phyloP scores from a whole-genome alignment of 495 filamentous ascomycete species.

The Pyronema domesticum region DNA sequence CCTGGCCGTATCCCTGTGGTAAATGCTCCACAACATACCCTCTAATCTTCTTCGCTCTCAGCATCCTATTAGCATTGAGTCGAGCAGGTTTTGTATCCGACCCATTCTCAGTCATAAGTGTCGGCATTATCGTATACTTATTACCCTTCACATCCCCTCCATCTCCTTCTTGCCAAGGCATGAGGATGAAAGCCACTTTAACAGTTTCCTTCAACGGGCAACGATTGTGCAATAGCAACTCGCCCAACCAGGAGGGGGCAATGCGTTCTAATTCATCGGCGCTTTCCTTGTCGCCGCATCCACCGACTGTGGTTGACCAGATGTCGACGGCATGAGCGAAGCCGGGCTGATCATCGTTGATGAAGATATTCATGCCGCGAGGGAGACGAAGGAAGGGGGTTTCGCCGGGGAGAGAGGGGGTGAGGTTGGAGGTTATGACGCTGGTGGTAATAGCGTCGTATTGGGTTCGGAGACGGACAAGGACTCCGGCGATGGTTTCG shows the following conservation, averaged over 20 bases:
- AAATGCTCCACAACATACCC: slow-evolving; percentile 84
- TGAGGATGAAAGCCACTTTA: slow-evolving; percentile 79
- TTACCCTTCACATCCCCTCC: too few relatives aligned
- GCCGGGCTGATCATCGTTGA: slow-evolving; percentile 80
- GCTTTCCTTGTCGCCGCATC: slow-evolving; percentile 43
- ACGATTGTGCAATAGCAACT: slow-evolving; percentile 69
- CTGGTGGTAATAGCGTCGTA: slow-evolving; percentile 65
- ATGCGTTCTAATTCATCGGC: slow-evolving; percentile 67
- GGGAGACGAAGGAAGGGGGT: slow-evolving; percentile 73
- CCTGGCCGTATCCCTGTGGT: slow-evolving; percentile 34
- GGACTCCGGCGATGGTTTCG: slow-evolving; percentile 60
- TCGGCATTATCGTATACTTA: too few relatives aligned
- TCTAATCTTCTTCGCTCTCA: slow-evolving; percentile 86
- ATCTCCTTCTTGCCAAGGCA: slow-evolving; percentile 54
- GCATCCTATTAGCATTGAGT: slow-evolving; percentile 91
- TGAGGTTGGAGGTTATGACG: slow-evolving; percentile 49
- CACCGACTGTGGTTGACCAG: slow-evolving; percentile 70
- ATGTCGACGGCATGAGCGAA: slow-evolving; percentile 82
- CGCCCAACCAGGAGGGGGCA: slow-evolving; percentile 80
- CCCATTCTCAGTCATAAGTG: too few relatives aligned
- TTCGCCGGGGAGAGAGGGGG: slow-evolving; percentile 62
- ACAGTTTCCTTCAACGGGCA: slow-evolving; percentile 77
- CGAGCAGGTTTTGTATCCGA: slow-evolving; percentile 30
- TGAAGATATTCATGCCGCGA: slow-evolving; percentile 62
- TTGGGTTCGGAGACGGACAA: slow-evolving; percentile 58